Evolutionary conservation across 2,329 filamentous ascomycete species (phyloP), one percentile per base, ranked within the genome.

Genomic region (Tolypocladium amazonense): DNA sequence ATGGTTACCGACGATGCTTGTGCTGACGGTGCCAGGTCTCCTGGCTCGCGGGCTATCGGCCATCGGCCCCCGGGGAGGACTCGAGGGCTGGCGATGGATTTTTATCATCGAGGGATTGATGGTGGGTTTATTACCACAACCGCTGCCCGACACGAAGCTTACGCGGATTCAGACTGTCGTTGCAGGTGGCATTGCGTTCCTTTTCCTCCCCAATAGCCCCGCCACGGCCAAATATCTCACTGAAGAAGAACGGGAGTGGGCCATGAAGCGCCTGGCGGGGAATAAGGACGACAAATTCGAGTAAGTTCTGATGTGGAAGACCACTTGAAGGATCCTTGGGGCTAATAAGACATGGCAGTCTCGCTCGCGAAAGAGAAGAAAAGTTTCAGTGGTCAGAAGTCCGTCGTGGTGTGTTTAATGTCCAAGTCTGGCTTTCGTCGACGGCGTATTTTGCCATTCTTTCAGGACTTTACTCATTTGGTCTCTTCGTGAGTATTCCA

Each of bases 351-450:
- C 25, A 7, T n/a, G 11, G 56, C 47, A 65, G 64, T 56, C 60
- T 60, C 35, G 68, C 70, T 2, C 58, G 63, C 1, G 72, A 72
- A 59, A 62, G 64, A 1, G 70, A 72, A 18, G 83, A 87, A 63
- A 72, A 66, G 2, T 85, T 88, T 65, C 69, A 71, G 25, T 87
- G 85, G 85, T 79, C 79, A 3, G 85, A 88, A 71, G 84, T 88
- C 23, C 70, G 70, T 8, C 79, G 85, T n/a, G 86, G 85, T 15
- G 64, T 88, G 18, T 74, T 86, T 62, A 84, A 81, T 60, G 62
- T 81, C 27, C 83, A 86, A 62, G 79, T 85, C 45, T 88, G 85
- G 85, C 76, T 88, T 30, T 84, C 81, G 2, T 84, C 84, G 1
- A 75, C 75, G 0, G 82, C 85, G 0, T 87, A 87, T 68, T 86